Evolutionary conservation across 768 basidiomycete genomes (phyloP).

Genomic region (Pleurotus ostreatus): DNA sequence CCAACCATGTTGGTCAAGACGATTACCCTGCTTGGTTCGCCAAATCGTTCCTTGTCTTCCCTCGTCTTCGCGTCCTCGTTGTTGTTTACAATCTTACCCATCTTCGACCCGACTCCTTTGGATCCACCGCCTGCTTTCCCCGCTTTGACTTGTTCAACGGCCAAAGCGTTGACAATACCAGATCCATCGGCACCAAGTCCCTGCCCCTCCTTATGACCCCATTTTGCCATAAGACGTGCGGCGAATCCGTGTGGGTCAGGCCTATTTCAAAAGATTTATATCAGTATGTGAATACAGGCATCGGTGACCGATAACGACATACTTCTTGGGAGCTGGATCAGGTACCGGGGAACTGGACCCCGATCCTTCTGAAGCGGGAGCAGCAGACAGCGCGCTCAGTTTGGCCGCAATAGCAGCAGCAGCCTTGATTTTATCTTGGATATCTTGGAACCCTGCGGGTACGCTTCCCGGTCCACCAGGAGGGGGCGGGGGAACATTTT

Average conservation of each 20-base stretch:
- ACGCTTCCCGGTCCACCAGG: constrained; percentile 31
- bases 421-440: constrained; percentile 69
- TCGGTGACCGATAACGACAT: neutral
- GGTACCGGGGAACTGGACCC: constrained; percentile 20
- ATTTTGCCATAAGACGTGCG: constrained; percentile 89
- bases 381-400: constrained; percentile 51
- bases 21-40: constrained; percentile 87
- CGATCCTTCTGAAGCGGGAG: constrained; percentile 23
- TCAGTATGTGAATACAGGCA: neutral
- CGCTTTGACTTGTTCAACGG: constrained; percentile 63
- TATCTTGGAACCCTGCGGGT: constrained; percentile 53
- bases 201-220: constrained; percentile 93
- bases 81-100: constrained; percentile 88
- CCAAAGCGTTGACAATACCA: constrained; percentile 87
- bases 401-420: constrained; percentile 83
- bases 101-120: constrained; percentile 51
- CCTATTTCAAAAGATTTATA: constrained; percentile 17
- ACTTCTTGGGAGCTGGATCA: constrained; percentile 17
- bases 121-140: constrained; percentile 32
- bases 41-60: constrained; percentile 79
- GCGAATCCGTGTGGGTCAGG: constrained; percentile 75
- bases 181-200: constrained; percentile 82
- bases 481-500: constrained; percentile 55
- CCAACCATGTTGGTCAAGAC: constrained; percentile 90
- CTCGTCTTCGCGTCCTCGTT: constrained; percentile 78